Percentiles rank a stretch among this genome's conserved stretches.
Evolutionary conservation across 345 rosid genomes (phyloP).

Genomic region (Eucalyptus rudis): DNA sequence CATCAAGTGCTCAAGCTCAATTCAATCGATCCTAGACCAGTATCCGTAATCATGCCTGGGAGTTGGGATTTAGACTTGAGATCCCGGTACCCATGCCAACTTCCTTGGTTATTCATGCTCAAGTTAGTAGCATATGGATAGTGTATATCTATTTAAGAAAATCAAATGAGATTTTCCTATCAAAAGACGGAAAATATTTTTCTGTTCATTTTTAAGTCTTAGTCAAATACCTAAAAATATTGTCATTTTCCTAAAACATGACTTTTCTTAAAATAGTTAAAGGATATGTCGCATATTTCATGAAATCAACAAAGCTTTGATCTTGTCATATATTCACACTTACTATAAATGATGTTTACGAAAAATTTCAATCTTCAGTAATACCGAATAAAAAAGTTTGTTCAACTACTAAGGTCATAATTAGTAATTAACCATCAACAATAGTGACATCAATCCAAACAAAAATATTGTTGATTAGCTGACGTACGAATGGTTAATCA

Average conservation of each 20-base stretch:
- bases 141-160: too few relatives aligned
- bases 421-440: neutral
- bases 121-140: too few relatives aligned
- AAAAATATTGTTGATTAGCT: neutral
- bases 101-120: too few relatives aligned
- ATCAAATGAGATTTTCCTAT: too few relatives aligned
- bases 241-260: too few relatives aligned
- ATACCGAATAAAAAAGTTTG: neutral
- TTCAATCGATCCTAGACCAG: fast-evolving
- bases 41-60: fast-evolving
- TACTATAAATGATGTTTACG: neutral
- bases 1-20: too few relatives aligned
- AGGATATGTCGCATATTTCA: neutral
- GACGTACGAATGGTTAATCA: fast-evolving
- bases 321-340: neutral
- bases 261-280: too few relatives aligned
- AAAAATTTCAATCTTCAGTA: neutral
- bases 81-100: fast-evolving
- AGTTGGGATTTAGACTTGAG: too few relatives aligned
- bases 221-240: neutral
- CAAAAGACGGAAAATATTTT: too few relatives aligned
- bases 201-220: fast-evolving
- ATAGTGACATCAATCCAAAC: neutral
- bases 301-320: neutral
- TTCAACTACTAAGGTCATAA: neutral